phyloP scores from a whole-genome alignment of 129 eudicot species.

The Gnaphalium uliginosum region DNA sequence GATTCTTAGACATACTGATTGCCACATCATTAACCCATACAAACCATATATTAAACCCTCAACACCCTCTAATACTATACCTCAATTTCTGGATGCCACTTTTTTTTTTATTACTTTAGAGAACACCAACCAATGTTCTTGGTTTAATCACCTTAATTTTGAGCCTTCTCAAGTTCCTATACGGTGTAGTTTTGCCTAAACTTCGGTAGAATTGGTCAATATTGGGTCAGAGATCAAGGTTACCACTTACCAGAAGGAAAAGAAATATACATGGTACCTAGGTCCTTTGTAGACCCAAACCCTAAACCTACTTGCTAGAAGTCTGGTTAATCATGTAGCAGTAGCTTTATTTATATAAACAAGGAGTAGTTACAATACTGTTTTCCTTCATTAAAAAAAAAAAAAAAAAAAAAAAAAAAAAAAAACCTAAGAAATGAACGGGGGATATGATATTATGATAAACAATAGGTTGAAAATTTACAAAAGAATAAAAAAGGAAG shows the following conservation, averaged over 20 bases:
- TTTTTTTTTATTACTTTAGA: no score
- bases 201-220: neutral
- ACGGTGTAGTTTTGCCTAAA: neutral
- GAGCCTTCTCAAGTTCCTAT: neutral
- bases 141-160: neutral
- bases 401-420: no score
- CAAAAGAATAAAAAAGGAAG: neutral
- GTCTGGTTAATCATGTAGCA: neutral
- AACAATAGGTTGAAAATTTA: no score
- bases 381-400: no score
- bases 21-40: neutral
- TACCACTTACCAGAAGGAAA: no score
- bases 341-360: neutral
- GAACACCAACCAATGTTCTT: no score
- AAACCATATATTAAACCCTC: neutral
- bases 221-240: no score
- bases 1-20: neutral
- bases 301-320: neutral
- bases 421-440: no score
- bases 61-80: neutral
- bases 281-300: neutral
- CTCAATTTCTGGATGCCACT: neutral
- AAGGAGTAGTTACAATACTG: neutral
- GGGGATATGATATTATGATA: no score
- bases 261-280: neutral